These are phyloP conservation scores for Arachis monticola DNA, from an alignment of 331 rosid species.

Conservation along the genomic window DNA sequence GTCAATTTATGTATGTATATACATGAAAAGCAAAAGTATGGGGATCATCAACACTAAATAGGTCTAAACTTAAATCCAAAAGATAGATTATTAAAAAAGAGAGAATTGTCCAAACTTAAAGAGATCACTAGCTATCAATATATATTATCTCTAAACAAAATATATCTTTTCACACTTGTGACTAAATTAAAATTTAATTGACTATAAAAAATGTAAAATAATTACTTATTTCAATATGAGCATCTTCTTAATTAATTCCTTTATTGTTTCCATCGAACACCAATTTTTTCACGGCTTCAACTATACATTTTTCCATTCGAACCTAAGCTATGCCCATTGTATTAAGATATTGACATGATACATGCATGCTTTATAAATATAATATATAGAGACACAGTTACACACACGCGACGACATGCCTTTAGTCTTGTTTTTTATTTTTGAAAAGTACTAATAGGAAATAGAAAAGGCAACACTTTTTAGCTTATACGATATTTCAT, in stretches of 20 bases:
- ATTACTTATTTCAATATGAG: background rate
- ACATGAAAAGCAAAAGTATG: no score
- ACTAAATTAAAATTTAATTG: no score
- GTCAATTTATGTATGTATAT: background rate
- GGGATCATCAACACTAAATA: no score
- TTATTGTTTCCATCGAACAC: slow-evolving; percentile 8
- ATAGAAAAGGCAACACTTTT: slow-evolving; percentile 5
- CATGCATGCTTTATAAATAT: no score
- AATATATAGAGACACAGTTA: no score
- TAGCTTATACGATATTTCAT: background rate
- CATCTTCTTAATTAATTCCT: slow-evolving; percentile 6
- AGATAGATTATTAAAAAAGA: no score
- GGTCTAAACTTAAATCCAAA: no score
- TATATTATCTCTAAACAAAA: no score
- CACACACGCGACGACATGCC: background rate
- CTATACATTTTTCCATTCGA: slow-evolving; percentile 2
- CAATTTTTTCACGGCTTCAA: slow-evolving; percentile 25
- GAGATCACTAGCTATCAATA: no score
- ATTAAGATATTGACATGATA: slow-evolving; percentile 18
- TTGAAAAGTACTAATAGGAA: background rate
- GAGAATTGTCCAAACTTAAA: no score
- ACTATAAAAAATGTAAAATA: no score
- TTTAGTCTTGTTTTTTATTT: slow-evolving; percentile 7
- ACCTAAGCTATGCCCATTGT: background rate
- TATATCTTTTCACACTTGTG: no score